Evolutionary conservation across 2,329 filamentous ascomycete genomes (phyloP).

Genomic region (Didymellaceae sp.): DNA sequence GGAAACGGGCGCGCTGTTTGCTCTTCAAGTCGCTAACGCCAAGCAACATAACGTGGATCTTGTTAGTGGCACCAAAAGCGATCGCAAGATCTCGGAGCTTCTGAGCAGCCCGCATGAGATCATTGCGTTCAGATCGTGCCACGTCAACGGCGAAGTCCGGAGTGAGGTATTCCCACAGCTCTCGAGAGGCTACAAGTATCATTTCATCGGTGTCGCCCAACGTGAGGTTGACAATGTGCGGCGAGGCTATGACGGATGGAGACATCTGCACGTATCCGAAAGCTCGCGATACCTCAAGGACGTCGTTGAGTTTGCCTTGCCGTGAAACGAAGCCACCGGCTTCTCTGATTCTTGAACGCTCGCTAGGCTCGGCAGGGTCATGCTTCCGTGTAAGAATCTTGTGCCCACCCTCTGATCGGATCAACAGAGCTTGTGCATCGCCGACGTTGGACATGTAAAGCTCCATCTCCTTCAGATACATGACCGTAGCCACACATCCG

Average conservation of each 20-base stretch:
- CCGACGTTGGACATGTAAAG: slow-evolving; percentile 95
- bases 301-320: slow-evolving; percentile 90
- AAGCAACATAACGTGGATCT: slow-evolving; percentile 99
- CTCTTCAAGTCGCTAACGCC: slow-evolving; percentile 90
- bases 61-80: slow-evolving; percentile 89
- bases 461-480: slow-evolving; percentile 88
- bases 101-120: slow-evolving; percentile 94
- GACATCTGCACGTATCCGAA: slow-evolving; percentile 95
- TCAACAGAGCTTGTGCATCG: slow-evolving; percentile 93
- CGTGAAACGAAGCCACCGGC: slow-evolving; percentile 95
- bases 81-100: slow-evolving; percentile 95
- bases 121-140: slow-evolving; percentile 81
- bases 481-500: slow-evolving; percentile 88
- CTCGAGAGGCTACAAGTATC: slow-evolving; percentile 86
- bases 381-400: slow-evolving; percentile 88
- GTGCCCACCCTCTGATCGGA: slow-evolving; percentile 84
- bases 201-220: slow-evolving; percentile 91
- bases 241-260: slow-evolving; percentile 90
- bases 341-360: slow-evolving; percentile 88
- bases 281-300: slow-evolving; percentile 87
- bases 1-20: slow-evolving; percentile 75
- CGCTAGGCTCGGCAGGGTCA: slow-evolving; percentile 83
- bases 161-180: slow-evolving; percentile 93
- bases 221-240: slow-evolving; percentile 78
- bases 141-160: slow-evolving; percentile 92